Evolutionary conservation across 768 basidiomycete genomes (phyloP).

Genomic region (Tephrocybe rancida): DNA sequence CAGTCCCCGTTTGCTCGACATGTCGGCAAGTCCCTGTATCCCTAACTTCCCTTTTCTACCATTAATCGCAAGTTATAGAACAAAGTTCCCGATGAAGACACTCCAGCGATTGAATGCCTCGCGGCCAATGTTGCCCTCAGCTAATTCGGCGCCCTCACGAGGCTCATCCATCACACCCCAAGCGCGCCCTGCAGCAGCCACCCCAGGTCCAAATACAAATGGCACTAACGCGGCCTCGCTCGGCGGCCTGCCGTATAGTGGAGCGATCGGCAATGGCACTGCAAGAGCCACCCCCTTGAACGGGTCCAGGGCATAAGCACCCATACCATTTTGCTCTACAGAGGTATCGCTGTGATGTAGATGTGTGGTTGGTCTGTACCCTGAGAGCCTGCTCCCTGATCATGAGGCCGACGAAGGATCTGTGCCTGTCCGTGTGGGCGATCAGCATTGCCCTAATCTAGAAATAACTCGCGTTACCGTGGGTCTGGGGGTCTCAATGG

Average conservation of each 20-base stretch:
- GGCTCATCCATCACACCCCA: slow-evolving; percentile 35
- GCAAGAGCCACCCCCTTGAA: slow-evolving; percentile 12
- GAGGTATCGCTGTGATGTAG: slow-evolving; percentile 59
- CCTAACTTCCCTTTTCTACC: slow-evolving; percentile 3
- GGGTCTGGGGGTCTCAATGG: slow-evolving; percentile 52
- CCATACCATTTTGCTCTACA: slow-evolving; percentile 19
- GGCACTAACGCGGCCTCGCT: slow-evolving; percentile 9
- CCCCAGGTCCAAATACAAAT: slow-evolving; percentile 18
- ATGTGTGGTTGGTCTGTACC: slow-evolving; percentile 39
- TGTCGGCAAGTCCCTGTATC: slow-evolving; percentile 68
- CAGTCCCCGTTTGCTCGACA: slow-evolving; percentile 91
- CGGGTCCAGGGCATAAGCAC: slow-evolving; percentile 14
- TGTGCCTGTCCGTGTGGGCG: slow-evolving; percentile 34
- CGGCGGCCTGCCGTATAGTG: slow-evolving; percentile 17
- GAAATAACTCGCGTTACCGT: slow-evolving; percentile 45
- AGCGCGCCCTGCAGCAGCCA: slow-evolving; percentile 24
- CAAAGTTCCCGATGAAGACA: slow-evolving; percentile 94
- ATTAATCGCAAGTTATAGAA: slow-evolving; percentile 45
- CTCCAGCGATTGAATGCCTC: slow-evolving; percentile 78
- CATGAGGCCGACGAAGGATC: slow-evolving; percentile 45
- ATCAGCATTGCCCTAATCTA: neutral
- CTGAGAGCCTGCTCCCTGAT: slow-evolving; percentile 14
- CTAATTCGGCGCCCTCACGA: slow-evolving; percentile 25
- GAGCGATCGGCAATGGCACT: slow-evolving; percentile 18
- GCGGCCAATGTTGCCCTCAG: slow-evolving; percentile 32